Percentiles rank a stretch among this genome's conserved stretches.
Evolutionary conservation across 148 eudicot species (phyloP).

Genomic region (Camellia lanceoleosa): DNA sequence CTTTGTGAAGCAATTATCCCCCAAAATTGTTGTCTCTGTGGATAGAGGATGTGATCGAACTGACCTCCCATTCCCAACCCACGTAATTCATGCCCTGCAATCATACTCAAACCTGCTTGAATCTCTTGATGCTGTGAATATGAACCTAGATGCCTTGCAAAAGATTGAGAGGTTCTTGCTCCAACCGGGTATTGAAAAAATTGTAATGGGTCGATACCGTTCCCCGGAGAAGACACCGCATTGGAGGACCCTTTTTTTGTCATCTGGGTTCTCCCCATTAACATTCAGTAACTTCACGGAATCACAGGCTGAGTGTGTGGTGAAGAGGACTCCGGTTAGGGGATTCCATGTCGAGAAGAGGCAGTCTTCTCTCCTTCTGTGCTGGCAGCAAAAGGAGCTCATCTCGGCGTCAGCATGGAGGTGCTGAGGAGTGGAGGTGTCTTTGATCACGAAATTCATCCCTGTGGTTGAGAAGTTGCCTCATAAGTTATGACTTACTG

Average conservation of each 20-base stretch:
- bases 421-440: slow-evolving; percentile 34
- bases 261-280: slow-evolving; percentile 61
- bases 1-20: slow-evolving; percentile 64
- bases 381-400: slow-evolving; percentile 87
- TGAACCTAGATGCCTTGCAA: slow-evolving; percentile 53
- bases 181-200: slow-evolving; percentile 72
- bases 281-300: slow-evolving; percentile 82
- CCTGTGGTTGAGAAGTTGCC: slow-evolving; percentile 8
- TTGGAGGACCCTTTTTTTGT: slow-evolving; percentile 74
- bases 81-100: slow-evolving; percentile 67
- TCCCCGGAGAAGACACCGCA: slow-evolving; percentile 71
- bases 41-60: slow-evolving; percentile 80
- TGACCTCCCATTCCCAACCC: slow-evolving; percentile 75
- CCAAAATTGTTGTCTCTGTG: slow-evolving; percentile 71
- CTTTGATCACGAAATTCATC: background rate
- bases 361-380: slow-evolving; percentile 73
- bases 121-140: slow-evolving; percentile 80
- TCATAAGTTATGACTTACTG: slow-evolving; percentile 10
- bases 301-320: slow-evolving; percentile 78
- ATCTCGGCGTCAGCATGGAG: slow-evolving; percentile 93
- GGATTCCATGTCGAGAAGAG: slow-evolving; percentile 87
- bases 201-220: slow-evolving; percentile 58
- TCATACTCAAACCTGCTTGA: slow-evolving; percentile 72
- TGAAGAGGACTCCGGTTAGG: slow-evolving; percentile 72
- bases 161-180: slow-evolving; percentile 81